Base-by-base conservation (phyloP, 176 grass and related monocot genomes). In the Triticum monococcum region DNA sequence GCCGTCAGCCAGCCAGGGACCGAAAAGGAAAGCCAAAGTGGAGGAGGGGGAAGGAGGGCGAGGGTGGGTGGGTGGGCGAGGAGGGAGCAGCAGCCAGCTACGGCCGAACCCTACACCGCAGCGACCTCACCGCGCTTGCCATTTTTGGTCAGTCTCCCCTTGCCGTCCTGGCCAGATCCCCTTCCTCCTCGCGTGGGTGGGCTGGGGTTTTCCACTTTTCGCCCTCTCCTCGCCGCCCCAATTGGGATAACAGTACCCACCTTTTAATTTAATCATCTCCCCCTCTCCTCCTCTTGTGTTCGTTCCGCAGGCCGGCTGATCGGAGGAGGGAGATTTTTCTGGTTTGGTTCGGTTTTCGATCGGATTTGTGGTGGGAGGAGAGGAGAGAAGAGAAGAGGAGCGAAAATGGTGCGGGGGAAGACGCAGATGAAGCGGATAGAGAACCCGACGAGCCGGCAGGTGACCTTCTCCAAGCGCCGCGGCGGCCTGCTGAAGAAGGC, bases 391-490 rank as follows among this genome's bases (percentile, higher is more conserved):
- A 43, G 40, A 12, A 37, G 12, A 72, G 20, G 23, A 25, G 18
- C 20, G 23, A 67, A 22, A 76, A 98, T 98, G 95, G 95, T 89
- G 80, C 88, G 94, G 31, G 93, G 96, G n/a, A 96, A 93, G 87
- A 93, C 91, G 81, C 81, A 96, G 86, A 50, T 96, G 86, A 94
- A 82, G 84, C 67, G 88, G 79, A 98, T 98, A 86, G 96, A 98
- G 88, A 96, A 94, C 76, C 36, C 81, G 3, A 90, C 93, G 18
- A 91, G 81, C 77, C 78, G 96, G 23, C 96, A 96, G 90, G 96
- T 98, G 9, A 96, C 96, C 82, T 98, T 98, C 88, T 94, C 93
- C 67, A 98, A 98, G 85, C 93, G 96, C 75, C 86, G 94, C 67
- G 94, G 84, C 63, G 93, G 96, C 5, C 81, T 98, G 48, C 88